Conservation (phyloP, 2,329 filamentous ascomycete species). For the Aspergillus versicolor region DNA sequence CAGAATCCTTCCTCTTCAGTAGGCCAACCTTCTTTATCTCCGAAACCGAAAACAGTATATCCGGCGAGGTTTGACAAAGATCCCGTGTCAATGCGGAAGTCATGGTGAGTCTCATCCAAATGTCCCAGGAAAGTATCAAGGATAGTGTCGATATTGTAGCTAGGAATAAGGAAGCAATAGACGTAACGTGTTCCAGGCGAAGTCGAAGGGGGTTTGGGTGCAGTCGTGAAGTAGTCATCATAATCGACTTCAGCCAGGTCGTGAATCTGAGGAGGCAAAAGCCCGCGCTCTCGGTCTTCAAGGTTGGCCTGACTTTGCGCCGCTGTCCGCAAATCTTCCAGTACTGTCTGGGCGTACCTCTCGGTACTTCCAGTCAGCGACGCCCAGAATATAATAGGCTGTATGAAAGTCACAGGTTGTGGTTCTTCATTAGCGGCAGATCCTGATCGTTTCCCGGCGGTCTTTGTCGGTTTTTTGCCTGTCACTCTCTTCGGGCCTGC, state of each 20-base stretch:
- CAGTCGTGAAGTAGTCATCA: slow-evolving; percentile 84
- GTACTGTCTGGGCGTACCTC: slow-evolving; percentile 65
- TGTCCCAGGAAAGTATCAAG: slow-evolving; percentile 85
- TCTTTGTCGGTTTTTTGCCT: slow-evolving; percentile 33
- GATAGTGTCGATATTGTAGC: slow-evolving; percentile 93
- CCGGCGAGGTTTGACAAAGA: slow-evolving; percentile 74
- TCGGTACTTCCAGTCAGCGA: slow-evolving; percentile 84
- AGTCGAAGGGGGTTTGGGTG: slow-evolving; percentile 61
- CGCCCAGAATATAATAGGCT: slow-evolving; percentile 82
- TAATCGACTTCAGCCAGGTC: slow-evolving; percentile 86
- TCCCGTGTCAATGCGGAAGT: slow-evolving; percentile 92
- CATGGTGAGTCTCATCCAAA: slow-evolving; percentile 87
- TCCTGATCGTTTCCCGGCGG: slow-evolving; percentile 22
- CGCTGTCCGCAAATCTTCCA: slow-evolving; percentile 53
- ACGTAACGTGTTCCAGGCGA: slow-evolving; percentile 60
- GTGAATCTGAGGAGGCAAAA: slow-evolving; percentile 63
- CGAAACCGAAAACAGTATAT: slow-evolving; percentile 92
- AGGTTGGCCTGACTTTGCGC: slow-evolving; percentile 26
- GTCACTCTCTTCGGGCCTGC: slow-evolving; percentile 35
- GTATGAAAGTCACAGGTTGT: slow-evolving; percentile 38
- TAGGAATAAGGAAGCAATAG: slow-evolving; percentile 82
- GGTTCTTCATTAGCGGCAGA: slow-evolving; percentile 17
- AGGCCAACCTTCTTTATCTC: slow-evolving; percentile 88
- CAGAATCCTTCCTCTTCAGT: slow-evolving; percentile 89
- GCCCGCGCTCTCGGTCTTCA: slow-evolving; percentile 26